phyloP scores from a whole-genome alignment of 192 early-diverging fungal genomes.

The Backusella tarrabulga region DNA sequence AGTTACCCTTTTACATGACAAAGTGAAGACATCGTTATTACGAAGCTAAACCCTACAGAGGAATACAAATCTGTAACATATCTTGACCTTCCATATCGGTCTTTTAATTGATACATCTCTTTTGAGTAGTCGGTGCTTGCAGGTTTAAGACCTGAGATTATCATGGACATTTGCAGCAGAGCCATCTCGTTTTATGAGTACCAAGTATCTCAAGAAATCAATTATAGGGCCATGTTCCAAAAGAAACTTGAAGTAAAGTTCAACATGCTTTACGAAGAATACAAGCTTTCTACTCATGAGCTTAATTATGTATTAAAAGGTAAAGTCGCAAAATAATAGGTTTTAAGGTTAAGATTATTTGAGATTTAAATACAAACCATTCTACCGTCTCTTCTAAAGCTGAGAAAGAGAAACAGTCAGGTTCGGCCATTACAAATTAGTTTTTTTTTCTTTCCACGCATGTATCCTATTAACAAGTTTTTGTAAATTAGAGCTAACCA shows the following conservation, averaged over 20 bases:
- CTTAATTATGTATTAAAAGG: constrained; percentile 8
- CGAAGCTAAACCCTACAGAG: constrained; percentile 58
- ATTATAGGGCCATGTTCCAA: constrained; percentile 36
- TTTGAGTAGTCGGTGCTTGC: constrained; percentile 55
- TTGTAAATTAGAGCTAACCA: not conserved
- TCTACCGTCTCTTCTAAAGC: constrained; percentile 10
- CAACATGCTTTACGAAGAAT: constrained; percentile 30
- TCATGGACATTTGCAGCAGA: constrained; percentile 65
- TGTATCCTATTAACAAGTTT: not conserved
- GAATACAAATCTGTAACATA: constrained; percentile 59
- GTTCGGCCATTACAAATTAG: not conserved
- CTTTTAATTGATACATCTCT: not conserved
- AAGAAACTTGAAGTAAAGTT: constrained; percentile 40
- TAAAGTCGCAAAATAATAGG: not conserved
- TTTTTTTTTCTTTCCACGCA: not conserved
- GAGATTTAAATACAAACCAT: not conserved
- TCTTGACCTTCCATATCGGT: not conserved
- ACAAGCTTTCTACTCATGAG: constrained; percentile 35
- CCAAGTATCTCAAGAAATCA: constrained; percentile 59
- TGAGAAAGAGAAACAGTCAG: constrained; percentile 21
- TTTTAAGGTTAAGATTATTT: not conserved
- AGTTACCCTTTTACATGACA: not conserved
- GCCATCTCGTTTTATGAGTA: constrained; percentile 67
- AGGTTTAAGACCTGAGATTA: constrained; percentile 57
- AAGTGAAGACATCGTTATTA: constrained; percentile 57